phyloP scores from a whole-genome alignment of 257 asterid species.

The Nicotiana undulata region DNA sequence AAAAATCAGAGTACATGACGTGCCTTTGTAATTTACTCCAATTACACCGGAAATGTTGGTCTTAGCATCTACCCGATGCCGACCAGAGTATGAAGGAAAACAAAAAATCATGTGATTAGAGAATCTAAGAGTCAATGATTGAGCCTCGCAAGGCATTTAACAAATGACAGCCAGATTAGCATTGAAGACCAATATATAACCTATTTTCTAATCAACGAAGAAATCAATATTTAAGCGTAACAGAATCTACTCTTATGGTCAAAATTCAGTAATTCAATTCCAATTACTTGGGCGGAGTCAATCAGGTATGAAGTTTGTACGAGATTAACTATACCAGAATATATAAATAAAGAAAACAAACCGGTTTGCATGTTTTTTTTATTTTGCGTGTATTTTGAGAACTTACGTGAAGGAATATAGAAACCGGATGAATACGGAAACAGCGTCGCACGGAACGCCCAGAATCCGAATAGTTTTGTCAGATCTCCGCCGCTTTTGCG shows the following conservation, averaged over 20 bases:
- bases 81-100: background rate
- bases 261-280: background rate
- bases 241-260: background rate
- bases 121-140: background rate
- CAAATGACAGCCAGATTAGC: background rate
- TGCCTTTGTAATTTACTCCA: background rate
- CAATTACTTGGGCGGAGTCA: background rate
- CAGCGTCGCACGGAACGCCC: slow-evolving; percentile 94
- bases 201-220: background rate
- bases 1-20: background rate
- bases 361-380: slow-evolving; percentile 10
- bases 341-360: background rate
- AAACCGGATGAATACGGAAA: slow-evolving; percentile 51
- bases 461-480: slow-evolving; percentile 48
- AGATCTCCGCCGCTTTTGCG: slow-evolving; percentile 43
- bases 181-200: background rate
- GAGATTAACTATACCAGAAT: background rate
- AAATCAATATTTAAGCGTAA: background rate
- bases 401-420: slow-evolving; percentile 70
- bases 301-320: background rate
- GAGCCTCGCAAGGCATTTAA: background rate
- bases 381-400: slow-evolving; percentile 13
- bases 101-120: background rate
- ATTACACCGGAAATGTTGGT: background rate
- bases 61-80: background rate